Base-by-base conservation (phyloP, 78 protist genomes). In the Dictyostelium brefeldianum region DNA sequence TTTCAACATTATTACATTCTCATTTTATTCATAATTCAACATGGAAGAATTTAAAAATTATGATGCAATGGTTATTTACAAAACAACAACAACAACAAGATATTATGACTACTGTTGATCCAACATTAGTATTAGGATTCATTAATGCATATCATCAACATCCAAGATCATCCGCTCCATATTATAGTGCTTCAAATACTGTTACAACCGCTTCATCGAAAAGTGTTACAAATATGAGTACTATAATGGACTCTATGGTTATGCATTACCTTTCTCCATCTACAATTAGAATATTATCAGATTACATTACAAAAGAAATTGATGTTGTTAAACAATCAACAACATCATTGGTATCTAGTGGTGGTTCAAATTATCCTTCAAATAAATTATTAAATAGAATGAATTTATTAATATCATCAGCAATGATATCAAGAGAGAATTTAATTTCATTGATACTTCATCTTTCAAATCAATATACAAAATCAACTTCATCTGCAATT, bases 121-220 rank as follows among this genome's bases (percentile, higher is more conserved):
- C 54, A 50, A n/a, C 67, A 25, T 64, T 80, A 10, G 36, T 87
- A 3, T 56, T 87, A 1, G 41, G 75, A 22, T 87, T 87, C 36
- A 64, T 87, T 17, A 54, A 67, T 54, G 74, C 93, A 14, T 87
- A 77, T 56, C 83, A 70, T 22, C 46, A 69, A 20, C 93, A 87
- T 31, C 93, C 93, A 22, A 77, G 93, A 57, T 87, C 93, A 36
- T 22, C 56, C 17, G 84, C 93, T 10, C 93, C 93, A 22, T 87
- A 77, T 22, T 87, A 87, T 51, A 78, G 59, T 27, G n/a, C 50
- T 18, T 29, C 92, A 51, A 69, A 69, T 20, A 54, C 62, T 11
- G 53, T 25, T 2, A 51, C 50, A 3, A 78, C 71, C 0, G 56
- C 83, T 5, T 27, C 70, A 25, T 36, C 56, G 1, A 78, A 54